Conservation (phyloP, 768 basidiomycete species). For the Pleurotus cornucopiae region DNA sequence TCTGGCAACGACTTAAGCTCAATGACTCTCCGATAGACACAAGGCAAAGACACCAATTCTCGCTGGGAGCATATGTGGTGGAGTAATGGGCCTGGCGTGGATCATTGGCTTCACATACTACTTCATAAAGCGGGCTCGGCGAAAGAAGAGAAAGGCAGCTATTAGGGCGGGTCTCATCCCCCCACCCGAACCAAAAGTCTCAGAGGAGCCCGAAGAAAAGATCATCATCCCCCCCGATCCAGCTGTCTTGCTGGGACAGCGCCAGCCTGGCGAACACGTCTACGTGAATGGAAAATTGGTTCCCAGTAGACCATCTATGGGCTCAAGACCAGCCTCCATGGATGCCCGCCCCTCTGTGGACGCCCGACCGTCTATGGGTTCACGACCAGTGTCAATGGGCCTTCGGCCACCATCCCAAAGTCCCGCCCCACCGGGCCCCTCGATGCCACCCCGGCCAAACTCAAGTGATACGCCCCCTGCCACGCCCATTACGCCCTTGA, state of each 20-base stretch:
- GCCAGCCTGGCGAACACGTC: constrained; percentile 33
- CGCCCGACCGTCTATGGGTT: too few relatives aligned
- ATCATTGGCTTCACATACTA: constrained; percentile 54
- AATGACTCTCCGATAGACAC: constrained; percentile 27
- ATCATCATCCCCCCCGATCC: constrained; percentile 64
- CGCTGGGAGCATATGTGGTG: constrained; percentile 56
- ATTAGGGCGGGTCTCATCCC: constrained; percentile 30
- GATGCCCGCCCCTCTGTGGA: too few relatives aligned
- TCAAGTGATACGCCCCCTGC: background rate
- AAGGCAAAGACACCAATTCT: constrained; percentile 58
- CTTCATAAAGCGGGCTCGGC: constrained; percentile 47
- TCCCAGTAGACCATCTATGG: too few relatives aligned
- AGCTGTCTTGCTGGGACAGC: constrained; percentile 52
- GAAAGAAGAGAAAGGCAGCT: constrained; percentile 40
- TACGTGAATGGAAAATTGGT: constrained; percentile 14
- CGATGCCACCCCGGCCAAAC: background rate
- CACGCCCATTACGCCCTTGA: constrained; percentile 9
- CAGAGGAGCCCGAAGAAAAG: constrained; percentile 26
- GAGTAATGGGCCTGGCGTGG: constrained; percentile 46
- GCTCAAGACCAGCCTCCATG: too few relatives aligned
- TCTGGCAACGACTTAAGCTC: background rate
- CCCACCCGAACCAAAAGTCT: constrained; percentile 2
- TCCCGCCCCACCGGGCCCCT: background rate
- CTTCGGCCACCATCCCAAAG: background rate
- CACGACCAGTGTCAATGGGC: constrained; percentile 11